Evolutionary conservation across 1,284 basidiomycete species (phyloP).

Genomic region (Pseudozyma thailandica): DNA sequence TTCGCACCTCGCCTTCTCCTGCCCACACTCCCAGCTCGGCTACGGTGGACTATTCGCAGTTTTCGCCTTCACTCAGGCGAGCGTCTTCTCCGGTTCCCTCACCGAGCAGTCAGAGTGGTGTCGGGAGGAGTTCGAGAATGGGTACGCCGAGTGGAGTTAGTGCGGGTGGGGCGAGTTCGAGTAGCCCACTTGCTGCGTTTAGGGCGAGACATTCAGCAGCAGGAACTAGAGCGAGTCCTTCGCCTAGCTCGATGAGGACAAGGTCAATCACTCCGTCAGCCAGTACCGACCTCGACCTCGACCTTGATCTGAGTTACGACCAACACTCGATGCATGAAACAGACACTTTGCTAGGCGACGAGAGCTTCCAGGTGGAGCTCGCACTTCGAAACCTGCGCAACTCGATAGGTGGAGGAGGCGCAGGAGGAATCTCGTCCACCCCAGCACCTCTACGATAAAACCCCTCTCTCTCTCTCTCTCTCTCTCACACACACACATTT

Average conservation of each 20-base stretch:
- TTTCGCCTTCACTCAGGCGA: conserved; percentile 29
- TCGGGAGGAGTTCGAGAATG: too few relatives aligned
- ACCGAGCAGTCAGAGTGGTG: neutral
- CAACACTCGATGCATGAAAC: conserved; percentile 53
- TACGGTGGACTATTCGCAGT: conserved; percentile 35
- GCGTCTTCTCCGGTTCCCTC: conserved; percentile 1
- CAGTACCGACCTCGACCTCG: conserved; percentile 4
- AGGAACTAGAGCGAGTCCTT: neutral
- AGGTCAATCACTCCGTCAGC: conserved; percentile 11
- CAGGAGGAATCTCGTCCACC: conserved; percentile 7
- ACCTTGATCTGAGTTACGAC: too few relatives aligned
- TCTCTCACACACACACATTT: too few relatives aligned
- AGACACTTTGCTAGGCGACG: conserved; percentile 64
- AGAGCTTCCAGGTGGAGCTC: conserved; percentile 45
- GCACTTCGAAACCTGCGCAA: conserved; percentile 27
- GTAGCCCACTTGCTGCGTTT: conserved; percentile 71
- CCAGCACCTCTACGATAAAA: conserved; percentile 23
- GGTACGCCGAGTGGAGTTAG: conserved; percentile 1
- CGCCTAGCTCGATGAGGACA: conserved; percentile 6
- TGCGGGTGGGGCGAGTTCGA: neutral
- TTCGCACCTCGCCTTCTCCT: conserved; percentile 2
- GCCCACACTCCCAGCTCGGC: neutral
- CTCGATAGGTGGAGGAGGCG: conserved; percentile 12
- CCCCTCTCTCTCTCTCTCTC: too few relatives aligned
- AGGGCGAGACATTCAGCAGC: conserved; percentile 71